Evolutionary conservation across 495 filamentous ascomycete species (phyloP), one percentile per base, ranked within the genome.

Genomic region (Poronia punctata): DNA sequence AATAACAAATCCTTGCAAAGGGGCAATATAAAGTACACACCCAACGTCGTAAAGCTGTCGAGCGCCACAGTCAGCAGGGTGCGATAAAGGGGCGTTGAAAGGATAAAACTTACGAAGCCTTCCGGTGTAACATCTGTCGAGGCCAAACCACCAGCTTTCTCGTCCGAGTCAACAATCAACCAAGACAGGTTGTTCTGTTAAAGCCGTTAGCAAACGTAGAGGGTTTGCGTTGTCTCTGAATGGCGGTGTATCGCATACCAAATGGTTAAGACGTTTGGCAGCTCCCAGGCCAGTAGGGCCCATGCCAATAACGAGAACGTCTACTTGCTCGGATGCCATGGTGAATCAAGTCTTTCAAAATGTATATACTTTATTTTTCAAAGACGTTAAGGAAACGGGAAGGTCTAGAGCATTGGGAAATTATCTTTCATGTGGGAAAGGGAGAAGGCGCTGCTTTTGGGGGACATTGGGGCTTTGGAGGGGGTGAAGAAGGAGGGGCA

Each of bases 301-400:
- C 66, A 92, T 92, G 53, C 92, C 92, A 75, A 99, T 96, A 68
- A 99, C 81, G 54, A 99, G 85, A 51, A 99, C 82, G 68, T 99
- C 93, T 61, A 99, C 88, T 24, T 44, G 24, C 20, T 44, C 41
- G 3, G 41, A 44, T 24, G 41, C 41, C 41, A 44, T 44, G 25
- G 14, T 44, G 41, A 30, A 50, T 50, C 43, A 49, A 17, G 19
- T 33, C 49, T 54, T 23, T 15, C 8, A 23, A 26, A n/a, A 12
- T 1, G 5, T 24, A 29, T 27, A 11, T 40, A 3, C 22, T 26
- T 18, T 18, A 20, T 15, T 19, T 14, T 3, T 10, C 4, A 11
- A 12, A 16, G 26, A 19, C n/a, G n/a, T 19, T 20, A 16, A 31
- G 31, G 30, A 27, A 23, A 35, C 19, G 33, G 25, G 14, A 16